Percentiles rank a stretch among this genome's conserved stretches.
These are phyloP conservation scores for Chrysanthemum lavandulifolium DNA, from an alignment of 129 eudicot genomes.

Conservation along the genomic window DNA sequence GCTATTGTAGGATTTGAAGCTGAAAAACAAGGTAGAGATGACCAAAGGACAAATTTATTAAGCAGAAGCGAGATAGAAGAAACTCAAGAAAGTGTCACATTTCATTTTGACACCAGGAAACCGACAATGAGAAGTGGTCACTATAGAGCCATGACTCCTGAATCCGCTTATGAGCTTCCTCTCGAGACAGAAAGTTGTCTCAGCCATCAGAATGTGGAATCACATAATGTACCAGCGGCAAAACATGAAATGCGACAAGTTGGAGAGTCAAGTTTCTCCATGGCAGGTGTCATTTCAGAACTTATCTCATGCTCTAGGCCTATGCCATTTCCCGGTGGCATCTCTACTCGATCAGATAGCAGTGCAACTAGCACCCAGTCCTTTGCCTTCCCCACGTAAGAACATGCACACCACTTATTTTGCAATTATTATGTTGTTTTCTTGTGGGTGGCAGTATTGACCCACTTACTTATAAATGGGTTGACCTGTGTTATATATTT, in stretches of 20 bases:
- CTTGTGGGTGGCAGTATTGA: no score
- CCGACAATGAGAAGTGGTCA: conserved; percentile 12
- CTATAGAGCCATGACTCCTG: conserved; percentile 11
- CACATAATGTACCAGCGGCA: background rate
- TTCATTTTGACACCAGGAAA: conserved; percentile 43
- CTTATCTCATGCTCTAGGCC: conserved; percentile 40
- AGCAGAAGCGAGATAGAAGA: conserved; percentile 45
- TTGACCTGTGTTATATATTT: no score
- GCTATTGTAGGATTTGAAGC: conserved; percentile 19
- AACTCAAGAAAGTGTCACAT: conserved; percentile 49
- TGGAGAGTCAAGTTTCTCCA: conserved; percentile 81
- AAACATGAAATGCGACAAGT: conserved; percentile 26
- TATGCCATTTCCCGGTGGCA: conserved; percentile 50
- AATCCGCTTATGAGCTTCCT: conserved; percentile 14
- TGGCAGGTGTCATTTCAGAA: conserved; percentile 50
- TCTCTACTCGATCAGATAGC: conserved; percentile 83
- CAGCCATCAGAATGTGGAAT: conserved; percentile 12
- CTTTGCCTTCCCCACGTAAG: conserved; percentile 92
- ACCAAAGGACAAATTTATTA: conserved; percentile 2
- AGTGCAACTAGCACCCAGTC: conserved; percentile 85
- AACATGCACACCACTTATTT: conserved; percentile 6
- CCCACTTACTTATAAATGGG: no score
- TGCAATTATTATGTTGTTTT: no score
- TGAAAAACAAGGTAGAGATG: conserved; percentile 25
- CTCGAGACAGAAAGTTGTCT: background rate